Evolutionary conservation across 2,329 filamentous ascomycete species (phyloP).

Genomic region (Penicillium sp.): DNA sequence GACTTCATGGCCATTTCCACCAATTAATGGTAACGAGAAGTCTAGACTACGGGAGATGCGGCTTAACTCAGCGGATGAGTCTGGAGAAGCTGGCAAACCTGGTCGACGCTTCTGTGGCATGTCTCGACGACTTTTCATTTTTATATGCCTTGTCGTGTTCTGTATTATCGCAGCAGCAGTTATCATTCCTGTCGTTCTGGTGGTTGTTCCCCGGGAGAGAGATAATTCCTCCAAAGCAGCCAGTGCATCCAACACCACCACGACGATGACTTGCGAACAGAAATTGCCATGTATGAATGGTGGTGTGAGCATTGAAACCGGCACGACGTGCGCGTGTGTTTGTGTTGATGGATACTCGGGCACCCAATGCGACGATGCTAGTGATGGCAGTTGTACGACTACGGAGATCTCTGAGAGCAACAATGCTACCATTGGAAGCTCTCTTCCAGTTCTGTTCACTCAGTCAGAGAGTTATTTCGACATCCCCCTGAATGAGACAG

Average conservation of each 20-base stretch:
- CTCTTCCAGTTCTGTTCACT: constrained; percentile 70
- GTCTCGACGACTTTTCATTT: constrained; percentile 71
- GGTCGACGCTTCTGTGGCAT: constrained; percentile 74
- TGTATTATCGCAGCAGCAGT: constrained; percentile 75
- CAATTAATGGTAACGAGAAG: constrained; percentile 21
- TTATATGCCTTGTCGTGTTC: constrained; percentile 62
- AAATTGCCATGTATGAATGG: constrained; percentile 71
- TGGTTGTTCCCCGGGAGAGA: constrained; percentile 54
- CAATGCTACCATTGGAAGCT: constrained; percentile 76
- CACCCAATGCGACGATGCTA: constrained; percentile 49
- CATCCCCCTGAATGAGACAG: constrained; percentile 66
- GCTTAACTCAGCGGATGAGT: constrained; percentile 18
- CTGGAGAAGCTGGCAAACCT: constrained; percentile 19
- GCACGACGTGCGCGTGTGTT: constrained; percentile 73
- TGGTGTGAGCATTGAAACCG: constrained; percentile 63
- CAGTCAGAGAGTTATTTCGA: constrained; percentile 66
- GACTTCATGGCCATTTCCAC: constrained; percentile 36
- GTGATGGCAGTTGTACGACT: constrained; percentile 55
- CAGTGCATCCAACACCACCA: constrained; percentile 1
- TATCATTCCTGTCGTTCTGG: constrained; percentile 68
- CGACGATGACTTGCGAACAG: constrained; percentile 50
- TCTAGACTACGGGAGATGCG: constrained; percentile 30
- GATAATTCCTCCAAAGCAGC: constrained; percentile 15
- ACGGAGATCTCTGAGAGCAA: constrained; percentile 40
- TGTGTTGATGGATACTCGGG: constrained; percentile 86